Percentiles rank a stretch among this genome's conserved stretches.
Evolutionary conservation across 2,329 filamentous ascomycete genomes (phyloP).

Genomic region (Xylaria sp.): DNA sequence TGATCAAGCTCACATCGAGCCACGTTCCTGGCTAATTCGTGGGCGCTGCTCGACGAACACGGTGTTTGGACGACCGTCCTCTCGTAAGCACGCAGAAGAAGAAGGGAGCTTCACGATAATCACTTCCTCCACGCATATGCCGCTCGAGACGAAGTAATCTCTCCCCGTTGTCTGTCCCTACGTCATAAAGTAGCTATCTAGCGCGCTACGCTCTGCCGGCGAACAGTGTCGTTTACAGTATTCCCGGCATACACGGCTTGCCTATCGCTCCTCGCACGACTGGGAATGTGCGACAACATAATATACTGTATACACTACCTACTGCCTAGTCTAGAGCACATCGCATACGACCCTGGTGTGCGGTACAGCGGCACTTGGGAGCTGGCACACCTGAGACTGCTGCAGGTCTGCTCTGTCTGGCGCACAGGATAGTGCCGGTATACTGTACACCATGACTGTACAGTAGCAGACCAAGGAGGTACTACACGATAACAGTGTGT

Average conservation of each 20-base stretch:
- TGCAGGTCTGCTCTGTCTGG: not conserved
- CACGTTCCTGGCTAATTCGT: conserved; percentile 28
- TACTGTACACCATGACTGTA: not conserved
- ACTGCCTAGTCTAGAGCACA: not conserved
- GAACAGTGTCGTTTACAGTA: not conserved
- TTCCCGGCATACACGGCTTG: not conserved
- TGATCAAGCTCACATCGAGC: conserved; percentile 27
- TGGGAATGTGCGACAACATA: not conserved
- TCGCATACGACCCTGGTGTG: not conserved
- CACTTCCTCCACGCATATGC: not conserved
- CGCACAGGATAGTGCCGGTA: not conserved
- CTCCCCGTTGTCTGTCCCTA: not conserved
- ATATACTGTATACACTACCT: not conserved
- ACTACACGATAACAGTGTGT: not conserved
- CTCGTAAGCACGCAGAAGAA: not conserved
- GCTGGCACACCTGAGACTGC: not conserved
- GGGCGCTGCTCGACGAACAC: conserved; percentile 31
- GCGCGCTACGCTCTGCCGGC: not conserved
- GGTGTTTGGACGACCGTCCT: conserved; percentile 23
- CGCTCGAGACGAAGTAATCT: not conserved
- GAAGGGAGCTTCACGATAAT: conserved; percentile 15
- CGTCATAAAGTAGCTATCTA: conserved; percentile 1
- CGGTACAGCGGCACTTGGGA: not conserved
- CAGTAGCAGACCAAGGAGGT: not conserved
- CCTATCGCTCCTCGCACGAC: not conserved